Conservation (phyloP, 1,284 basidiomycete species). For the Malassezia caprae region DNA sequence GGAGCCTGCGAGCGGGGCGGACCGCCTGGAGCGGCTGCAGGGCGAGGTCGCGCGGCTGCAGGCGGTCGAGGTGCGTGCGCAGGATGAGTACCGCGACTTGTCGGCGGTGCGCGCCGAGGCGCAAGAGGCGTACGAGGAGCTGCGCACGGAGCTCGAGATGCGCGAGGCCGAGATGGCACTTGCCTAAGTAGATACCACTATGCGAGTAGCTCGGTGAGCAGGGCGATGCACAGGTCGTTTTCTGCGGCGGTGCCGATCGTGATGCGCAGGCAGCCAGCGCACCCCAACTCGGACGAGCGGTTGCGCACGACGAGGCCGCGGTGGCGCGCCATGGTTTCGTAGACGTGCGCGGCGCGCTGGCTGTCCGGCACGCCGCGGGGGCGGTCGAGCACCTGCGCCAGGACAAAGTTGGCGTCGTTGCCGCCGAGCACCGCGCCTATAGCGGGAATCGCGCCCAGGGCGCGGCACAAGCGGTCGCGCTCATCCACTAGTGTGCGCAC, state of each 20-base stretch:
- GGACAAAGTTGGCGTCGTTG: conserved; percentile 83
- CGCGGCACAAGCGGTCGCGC: conserved; percentile 55
- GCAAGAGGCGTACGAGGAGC: conserved; percentile 28
- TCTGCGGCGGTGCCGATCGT: conserved; percentile 81
- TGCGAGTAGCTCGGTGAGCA: conserved; percentile 31
- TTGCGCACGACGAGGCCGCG: conserved; percentile 82
- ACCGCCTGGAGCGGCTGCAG: conserved; percentile 29
- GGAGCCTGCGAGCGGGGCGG: conserved; percentile 29
- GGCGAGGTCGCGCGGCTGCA: conserved; percentile 31
- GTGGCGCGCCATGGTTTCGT: conserved; percentile 72
- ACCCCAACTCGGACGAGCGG: conserved; percentile 75
- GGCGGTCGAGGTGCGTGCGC: conserved; percentile 28
- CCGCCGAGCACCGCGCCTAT: conserved; percentile 66
- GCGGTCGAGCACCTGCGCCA: conserved; percentile 64
- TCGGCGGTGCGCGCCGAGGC: conserved; percentile 23
- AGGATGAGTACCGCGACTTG: conserved; percentile 25
- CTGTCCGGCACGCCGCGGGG: conserved; percentile 58
- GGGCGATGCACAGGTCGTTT: conserved; percentile 38
- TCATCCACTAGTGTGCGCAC: conserved; percentile 57
- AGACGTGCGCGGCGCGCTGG: conserved; percentile 60
- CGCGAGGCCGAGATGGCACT: conserved; percentile 29
- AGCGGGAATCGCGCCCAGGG: conserved; percentile 52
- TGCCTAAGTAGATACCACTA: background rate
- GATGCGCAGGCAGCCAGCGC: conserved; percentile 74
- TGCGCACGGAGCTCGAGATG: conserved; percentile 43